phyloP scores from a whole-genome alignment of 371 early-diverging fungal species.

The Thermomucor indicae-seudaticae region DNA sequence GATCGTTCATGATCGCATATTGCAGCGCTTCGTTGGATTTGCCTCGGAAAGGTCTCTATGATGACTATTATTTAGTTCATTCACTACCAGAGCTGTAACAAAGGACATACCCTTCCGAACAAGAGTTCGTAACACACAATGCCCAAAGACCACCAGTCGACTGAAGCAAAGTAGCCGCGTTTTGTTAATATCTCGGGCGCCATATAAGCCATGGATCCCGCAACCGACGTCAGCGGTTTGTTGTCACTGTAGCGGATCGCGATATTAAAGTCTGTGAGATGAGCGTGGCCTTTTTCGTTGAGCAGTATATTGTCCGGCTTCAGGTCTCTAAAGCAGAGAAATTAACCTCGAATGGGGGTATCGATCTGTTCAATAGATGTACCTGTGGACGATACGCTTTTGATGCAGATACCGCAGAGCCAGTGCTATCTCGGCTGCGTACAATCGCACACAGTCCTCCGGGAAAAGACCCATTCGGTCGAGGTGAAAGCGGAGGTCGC shows the following conservation, averaged over 20 bases:
- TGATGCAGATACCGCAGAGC: conserved; percentile 67
- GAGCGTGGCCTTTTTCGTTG: conserved; percentile 77
- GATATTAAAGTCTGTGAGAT: conserved; percentile 86
- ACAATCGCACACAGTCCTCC: conserved; percentile 72
- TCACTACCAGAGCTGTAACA: neutral
- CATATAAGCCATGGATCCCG: conserved; percentile 75
- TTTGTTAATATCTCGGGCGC: conserved; percentile 71
- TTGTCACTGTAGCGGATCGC: conserved; percentile 59
- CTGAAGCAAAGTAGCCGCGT: conserved; percentile 62
- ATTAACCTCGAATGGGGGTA: neutral
- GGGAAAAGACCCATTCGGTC: conserved; percentile 54
- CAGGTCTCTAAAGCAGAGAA: conserved; percentile 52
- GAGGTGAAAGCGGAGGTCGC: conserved; percentile 80
- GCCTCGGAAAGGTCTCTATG: conserved; percentile 78
- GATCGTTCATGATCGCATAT: conserved; percentile 57
- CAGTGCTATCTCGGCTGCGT: conserved; percentile 67
- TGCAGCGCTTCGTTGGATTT: conserved; percentile 76
- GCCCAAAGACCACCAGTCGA: conserved; percentile 91
- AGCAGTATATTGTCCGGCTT: conserved; percentile 91
- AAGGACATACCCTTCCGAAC: conserved; percentile 59
- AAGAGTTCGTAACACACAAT: conserved; percentile 78
- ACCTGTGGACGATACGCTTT: conserved; percentile 57
- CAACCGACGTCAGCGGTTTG: conserved; percentile 60
- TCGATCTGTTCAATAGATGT: neutral
- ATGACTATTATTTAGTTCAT: conserved; percentile 2